phyloP scores from a whole-genome alignment of 2,329 filamentous ascomycete species.

The Botrytis elliptica region DNA sequence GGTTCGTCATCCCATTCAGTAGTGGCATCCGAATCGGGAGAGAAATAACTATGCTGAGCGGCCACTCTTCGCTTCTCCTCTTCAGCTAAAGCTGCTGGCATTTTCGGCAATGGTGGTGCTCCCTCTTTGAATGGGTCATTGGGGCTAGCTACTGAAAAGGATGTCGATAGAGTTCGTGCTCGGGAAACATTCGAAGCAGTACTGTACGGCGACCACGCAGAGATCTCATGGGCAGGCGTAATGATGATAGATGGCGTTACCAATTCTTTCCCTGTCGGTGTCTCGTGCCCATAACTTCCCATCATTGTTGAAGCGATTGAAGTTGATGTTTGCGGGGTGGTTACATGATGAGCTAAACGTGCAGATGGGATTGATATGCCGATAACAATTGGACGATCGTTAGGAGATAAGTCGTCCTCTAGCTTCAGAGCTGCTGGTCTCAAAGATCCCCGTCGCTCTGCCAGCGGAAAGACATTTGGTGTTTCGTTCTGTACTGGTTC shows the following conservation, averaged over 20 bases:
- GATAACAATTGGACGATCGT: constrained; percentile 70
- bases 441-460: constrained; percentile 12
- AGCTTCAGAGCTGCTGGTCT: constrained; percentile 25
- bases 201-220: constrained; percentile 36
- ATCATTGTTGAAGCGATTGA: constrained; percentile 33
- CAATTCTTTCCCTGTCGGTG: constrained; percentile 28
- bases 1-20: constrained; percentile 36
- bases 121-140: constrained; percentile 39
- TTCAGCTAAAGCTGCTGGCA: constrained; percentile 45
- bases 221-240: constrained; percentile 49
- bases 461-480: constrained; percentile 2
- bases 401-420: constrained; percentile 58
- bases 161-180: constrained; percentile 31
- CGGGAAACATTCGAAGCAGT: constrained; percentile 23
- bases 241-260: constrained; percentile 52
- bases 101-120: constrained; percentile 59
- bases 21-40: constrained; percentile 37
- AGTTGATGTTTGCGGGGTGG: constrained; percentile 49
- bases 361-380: constrained; percentile 65
- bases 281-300: constrained; percentile 30
- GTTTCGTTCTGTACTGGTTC: background rate
- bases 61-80: constrained; percentile 32
- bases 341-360: constrained; percentile 45
- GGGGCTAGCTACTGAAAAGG: constrained; percentile 58
- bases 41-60: constrained; percentile 36